Conservation (phyloP, 2,329 filamentous ascomycete genomes). For the Neophaeococcomyces aloes region DNA sequence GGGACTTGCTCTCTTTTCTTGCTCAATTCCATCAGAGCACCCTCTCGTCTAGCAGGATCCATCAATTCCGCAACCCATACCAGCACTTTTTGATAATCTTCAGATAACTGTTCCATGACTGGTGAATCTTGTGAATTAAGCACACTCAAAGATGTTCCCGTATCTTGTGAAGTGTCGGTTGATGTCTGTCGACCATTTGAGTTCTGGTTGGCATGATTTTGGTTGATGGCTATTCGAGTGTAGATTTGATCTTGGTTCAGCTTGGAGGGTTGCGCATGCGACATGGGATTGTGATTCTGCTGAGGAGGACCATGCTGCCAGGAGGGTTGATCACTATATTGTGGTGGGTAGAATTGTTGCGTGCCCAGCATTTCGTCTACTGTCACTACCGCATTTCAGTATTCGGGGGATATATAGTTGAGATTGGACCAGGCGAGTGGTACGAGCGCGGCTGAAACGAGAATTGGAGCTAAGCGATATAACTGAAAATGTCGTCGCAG, state of each 20-base stretch:
- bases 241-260: constrained; percentile 47
- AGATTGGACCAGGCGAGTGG: too few species aligned
- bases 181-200: constrained; percentile 14
- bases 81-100: constrained; percentile 88
- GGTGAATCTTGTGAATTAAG: constrained; percentile 19
- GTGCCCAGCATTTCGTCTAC: constrained; percentile 33
- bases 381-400: constrained; percentile 9
- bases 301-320: constrained; percentile 35
- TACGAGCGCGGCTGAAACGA: too few species aligned
- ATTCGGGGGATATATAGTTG: neutral
- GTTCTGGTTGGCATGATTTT: constrained; percentile 39
- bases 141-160: constrained; percentile 13
- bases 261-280: constrained; percentile 26
- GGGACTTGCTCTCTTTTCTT: constrained; percentile 98
- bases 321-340: constrained; percentile 39
- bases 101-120: constrained; percentile 58
- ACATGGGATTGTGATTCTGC: constrained; percentile 26
- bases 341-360: constrained; percentile 52
- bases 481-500: too few species aligned
- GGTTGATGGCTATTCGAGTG: constrained; percentile 57
- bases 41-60: constrained; percentile 76
- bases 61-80: constrained; percentile 86
- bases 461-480: too few species aligned
- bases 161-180: constrained; percentile 16
- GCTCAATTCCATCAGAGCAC: constrained; percentile 85